Evolutionary conservation across 2,329 filamentous ascomycete genomes (phyloP).

Genomic region (Aspergillus persii): DNA sequence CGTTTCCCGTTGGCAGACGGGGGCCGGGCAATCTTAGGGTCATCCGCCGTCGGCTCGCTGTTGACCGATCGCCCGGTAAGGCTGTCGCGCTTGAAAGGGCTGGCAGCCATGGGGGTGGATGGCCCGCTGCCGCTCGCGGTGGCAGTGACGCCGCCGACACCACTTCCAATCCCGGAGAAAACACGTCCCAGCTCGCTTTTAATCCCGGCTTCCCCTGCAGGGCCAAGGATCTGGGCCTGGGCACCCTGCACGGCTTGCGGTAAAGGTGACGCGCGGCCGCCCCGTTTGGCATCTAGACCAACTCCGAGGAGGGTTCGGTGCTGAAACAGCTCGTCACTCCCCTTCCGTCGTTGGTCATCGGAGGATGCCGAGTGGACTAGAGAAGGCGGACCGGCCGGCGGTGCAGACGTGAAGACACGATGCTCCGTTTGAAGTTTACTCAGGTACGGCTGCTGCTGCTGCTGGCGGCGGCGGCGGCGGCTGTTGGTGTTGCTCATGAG

Average conservation of each 20-base stretch:
- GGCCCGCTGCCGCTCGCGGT: constrained; percentile 50
- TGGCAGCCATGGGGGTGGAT: constrained; percentile 54
- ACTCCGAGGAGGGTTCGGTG: constrained; percentile 72
- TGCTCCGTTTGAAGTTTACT: constrained; percentile 33
- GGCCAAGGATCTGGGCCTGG: constrained; percentile 74
- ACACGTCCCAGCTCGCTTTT: constrained; percentile 94
- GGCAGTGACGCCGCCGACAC: constrained; percentile 55
- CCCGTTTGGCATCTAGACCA: constrained; percentile 70
- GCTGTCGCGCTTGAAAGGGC: constrained; percentile 53
- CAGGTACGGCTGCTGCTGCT: constrained; percentile 24
- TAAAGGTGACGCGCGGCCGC: constrained; percentile 79
- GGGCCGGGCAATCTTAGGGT: constrained; percentile 42
- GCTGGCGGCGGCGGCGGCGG: background rate
- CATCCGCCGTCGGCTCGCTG: constrained; percentile 39
- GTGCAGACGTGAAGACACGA: constrained; percentile 34
- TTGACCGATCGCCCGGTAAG: constrained; percentile 41
- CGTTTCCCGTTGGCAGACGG: constrained; percentile 56
- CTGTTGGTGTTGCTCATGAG: constrained; percentile 26
- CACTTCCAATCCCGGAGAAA: constrained; percentile 86
- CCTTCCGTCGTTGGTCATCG: constrained; percentile 44
- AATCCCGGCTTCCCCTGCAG: constrained; percentile 79
- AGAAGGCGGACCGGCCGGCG: constrained; percentile 29
- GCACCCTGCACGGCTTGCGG: constrained; percentile 93
- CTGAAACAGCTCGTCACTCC: constrained; percentile 57
- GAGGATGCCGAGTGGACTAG: constrained; percentile 25